phyloP scores from a whole-genome alignment of 2,329 filamentous ascomycete genomes.

The Sporothrix globosa region DNA sequence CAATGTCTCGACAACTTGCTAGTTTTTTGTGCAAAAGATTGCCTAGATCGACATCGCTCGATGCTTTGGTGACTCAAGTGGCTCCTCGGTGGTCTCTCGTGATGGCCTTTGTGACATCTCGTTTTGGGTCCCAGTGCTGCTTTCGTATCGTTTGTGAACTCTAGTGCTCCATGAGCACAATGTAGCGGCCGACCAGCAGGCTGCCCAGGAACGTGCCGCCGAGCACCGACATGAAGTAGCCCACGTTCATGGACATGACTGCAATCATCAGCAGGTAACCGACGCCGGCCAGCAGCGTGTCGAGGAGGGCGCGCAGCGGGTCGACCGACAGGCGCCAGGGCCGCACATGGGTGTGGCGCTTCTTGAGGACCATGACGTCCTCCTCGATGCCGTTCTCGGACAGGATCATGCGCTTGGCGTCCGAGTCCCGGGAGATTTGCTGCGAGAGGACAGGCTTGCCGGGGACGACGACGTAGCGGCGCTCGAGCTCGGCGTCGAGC shows the following conservation, averaged over 20 bases:
- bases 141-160: neutral
- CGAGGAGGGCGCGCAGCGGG: slow-evolving; percentile 70
- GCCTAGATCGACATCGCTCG: neutral
- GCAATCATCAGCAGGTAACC: slow-evolving; percentile 89
- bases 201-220: slow-evolving; percentile 84
- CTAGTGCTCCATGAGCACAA: slow-evolving; percentile 54
- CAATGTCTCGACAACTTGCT: neutral
- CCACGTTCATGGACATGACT: slow-evolving; percentile 83
- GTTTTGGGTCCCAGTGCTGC: neutral
- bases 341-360: slow-evolving; percentile 54
- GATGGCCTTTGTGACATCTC: neutral
- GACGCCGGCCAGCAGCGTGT: slow-evolving; percentile 72
- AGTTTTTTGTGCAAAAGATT: neutral
- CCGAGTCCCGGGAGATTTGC: slow-evolving; percentile 60
- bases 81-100: neutral
- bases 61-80: neutral
- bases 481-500: slow-evolving; percentile 70
- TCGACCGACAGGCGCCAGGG: slow-evolving; percentile 86
- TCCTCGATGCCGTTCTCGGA: slow-evolving; percentile 78
- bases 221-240: slow-evolving; percentile 76
- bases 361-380: slow-evolving; percentile 72
- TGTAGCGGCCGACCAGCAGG: slow-evolving; percentile 74
- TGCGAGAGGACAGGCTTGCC: slow-evolving; percentile 64
- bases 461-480: slow-evolving; percentile 75
- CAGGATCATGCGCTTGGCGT: slow-evolving; percentile 66